Evolutionary conservation across 1,139 yeast genomes (phyloP).

Genomic region (Kodamaea alishanica): DNA sequence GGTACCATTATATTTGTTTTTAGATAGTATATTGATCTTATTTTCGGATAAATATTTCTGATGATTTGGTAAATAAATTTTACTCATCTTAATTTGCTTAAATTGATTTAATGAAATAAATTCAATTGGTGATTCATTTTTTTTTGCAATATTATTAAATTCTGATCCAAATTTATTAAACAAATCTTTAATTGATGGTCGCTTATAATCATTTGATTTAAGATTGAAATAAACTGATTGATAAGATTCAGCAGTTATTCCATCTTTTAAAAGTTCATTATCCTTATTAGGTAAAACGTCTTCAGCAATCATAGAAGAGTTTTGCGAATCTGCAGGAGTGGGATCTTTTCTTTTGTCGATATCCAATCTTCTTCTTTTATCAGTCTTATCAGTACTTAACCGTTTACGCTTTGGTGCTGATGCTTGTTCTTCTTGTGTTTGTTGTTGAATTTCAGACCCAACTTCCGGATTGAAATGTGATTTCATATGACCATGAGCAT

Average conservation of each 20-base stretch:
- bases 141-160: constrained; percentile 12
- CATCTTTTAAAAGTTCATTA: constrained; percentile 39
- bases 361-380: constrained; percentile 7
- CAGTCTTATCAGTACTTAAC: background rate
- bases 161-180: constrained; percentile 23
- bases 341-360: constrained; percentile 8
- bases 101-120: constrained; percentile 19
- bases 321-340: constrained; percentile 1
- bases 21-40: constrained; percentile 17
- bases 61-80: constrained; percentile 32
- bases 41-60: constrained; percentile 27
- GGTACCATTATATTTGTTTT: constrained; percentile 24
- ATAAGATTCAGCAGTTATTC: constrained; percentile 45
- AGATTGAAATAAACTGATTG: constrained; percentile 50
- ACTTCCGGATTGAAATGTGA: constrained; percentile 18
- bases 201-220: constrained; percentile 46
- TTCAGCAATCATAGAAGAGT: constrained; percentile 10
- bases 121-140: constrained; percentile 3
- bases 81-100: constrained; percentile 30
- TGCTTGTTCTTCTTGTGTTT: constrained; percentile 24
- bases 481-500: constrained; percentile 35
- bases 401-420: constrained; percentile 4
- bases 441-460: constrained; percentile 23
- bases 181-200: constrained; percentile 28
- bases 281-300: constrained; percentile 34